Evolutionary conservation across 345 rosid genomes (phyloP), one percentile per base, ranked within the genome.

Genomic region (Psidium guajava): DNA sequence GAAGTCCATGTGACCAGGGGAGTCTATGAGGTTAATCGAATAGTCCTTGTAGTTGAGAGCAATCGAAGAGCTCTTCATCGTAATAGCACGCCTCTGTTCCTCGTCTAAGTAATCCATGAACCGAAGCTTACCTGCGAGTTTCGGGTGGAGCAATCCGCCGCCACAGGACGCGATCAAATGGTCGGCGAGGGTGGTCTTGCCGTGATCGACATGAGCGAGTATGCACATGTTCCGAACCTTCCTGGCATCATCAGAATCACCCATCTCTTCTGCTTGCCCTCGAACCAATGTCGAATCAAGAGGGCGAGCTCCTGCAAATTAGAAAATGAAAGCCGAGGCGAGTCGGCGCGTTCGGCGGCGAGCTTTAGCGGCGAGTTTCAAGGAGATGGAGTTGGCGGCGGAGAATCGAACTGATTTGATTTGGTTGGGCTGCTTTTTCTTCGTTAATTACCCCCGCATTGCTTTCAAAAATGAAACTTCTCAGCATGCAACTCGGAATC

Each of bases 1-100:
- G 77, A 97, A 97, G 82, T 96, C 99, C 98, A 97, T 96, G 86
- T 97, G 99, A 24, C 99, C 99, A 49, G 99, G 99, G 47, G 99
- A 95, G 57, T 97, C 99, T 57, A 96, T 97, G 24, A 96, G 89
- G 86, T 96, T 97, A 9, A 97, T 80, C 18, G 94, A 89, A 81
- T 92, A 89, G 24, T 91, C 95, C 13, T 90, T 91, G 54, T 89
- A 96, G 0, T 80, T 86, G 53, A 97, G 95, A 87, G 92, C 91
- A 55, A 95, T 95, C 0, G 99, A 95, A 42, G 98, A 97, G 89
- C 99, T 97, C 92, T 96, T 97, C 99, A 96, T 97, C 0, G 99
- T 97, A 28, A 97, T 97, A 0, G 99, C 98, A n/a, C 98, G 93
- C 90, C 98, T 89, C 83, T 96, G 99, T 86, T 97, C 99, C 91